Evolutionary conservation across 2,329 filamentous ascomycete species (phyloP).

Genomic region (Trichothecium roseum): DNA sequence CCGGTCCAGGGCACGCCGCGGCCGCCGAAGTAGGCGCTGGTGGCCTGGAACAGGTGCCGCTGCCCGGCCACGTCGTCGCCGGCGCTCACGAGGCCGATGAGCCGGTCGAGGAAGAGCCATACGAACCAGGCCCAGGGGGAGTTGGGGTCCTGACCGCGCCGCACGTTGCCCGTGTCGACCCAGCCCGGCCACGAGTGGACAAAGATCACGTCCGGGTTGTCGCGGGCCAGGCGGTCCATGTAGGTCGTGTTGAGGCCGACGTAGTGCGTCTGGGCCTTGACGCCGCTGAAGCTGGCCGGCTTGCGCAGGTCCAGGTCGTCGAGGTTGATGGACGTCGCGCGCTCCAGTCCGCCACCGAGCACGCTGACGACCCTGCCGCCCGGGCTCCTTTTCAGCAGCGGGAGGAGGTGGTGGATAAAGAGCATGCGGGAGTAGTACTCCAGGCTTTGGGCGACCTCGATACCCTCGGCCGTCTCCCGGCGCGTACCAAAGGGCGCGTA

Average conservation of each 20-base stretch:
- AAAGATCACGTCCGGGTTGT: constrained; percentile 13
- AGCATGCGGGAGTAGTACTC: constrained; percentile 33
- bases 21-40: constrained; percentile 1
- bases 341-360: constrained; percentile 12
- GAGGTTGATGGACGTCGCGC: constrained; percentile 5
- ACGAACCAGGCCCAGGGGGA: constrained; percentile 17
- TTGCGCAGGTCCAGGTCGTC: constrained; percentile 17
- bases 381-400: constrained; percentile 20
- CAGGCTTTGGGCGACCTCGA: constrained; percentile 28
- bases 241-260: constrained; percentile 12
- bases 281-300: constrained; percentile 13
- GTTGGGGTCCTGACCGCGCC: constrained; percentile 15
- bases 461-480: constrained; percentile 27
- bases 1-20: background rate
- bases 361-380: constrained; percentile 15
- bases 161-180: constrained; percentile 16
- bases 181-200: constrained; percentile 17
- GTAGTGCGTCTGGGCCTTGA: constrained; percentile 17
- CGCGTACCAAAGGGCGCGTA: constrained; percentile 29
- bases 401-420: constrained; percentile 27
- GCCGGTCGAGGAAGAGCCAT: constrained; percentile 19
- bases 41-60: constrained; percentile 1
- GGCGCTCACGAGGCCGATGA: constrained; percentile 16
- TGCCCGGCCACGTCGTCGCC: constrained; percentile 21
- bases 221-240: constrained; percentile 13